Conservation (phyloP, 2,329 filamentous ascomycete species). For the Aspergillus sojae region DNA sequence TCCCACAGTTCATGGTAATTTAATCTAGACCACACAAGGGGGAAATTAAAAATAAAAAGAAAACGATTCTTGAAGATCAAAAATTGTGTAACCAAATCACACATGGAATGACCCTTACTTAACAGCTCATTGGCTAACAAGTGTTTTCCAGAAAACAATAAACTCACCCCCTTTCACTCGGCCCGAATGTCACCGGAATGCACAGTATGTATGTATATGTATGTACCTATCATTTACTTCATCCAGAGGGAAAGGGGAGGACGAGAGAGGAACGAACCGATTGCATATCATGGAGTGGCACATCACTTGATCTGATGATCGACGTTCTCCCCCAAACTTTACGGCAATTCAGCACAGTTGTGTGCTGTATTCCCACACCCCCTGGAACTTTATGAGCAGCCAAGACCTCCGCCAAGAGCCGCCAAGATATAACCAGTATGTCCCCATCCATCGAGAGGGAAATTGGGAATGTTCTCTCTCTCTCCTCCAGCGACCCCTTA, state of each 20-base stretch:
- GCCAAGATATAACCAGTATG: conserved; percentile 22
- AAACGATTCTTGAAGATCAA: background rate
- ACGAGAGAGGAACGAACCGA: background rate
- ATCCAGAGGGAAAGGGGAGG: background rate
- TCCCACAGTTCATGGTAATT: background rate
- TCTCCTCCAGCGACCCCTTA: conserved; percentile 14
- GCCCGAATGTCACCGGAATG: background rate
- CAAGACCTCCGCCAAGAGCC: conserved; percentile 26
- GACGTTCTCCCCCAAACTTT: conserved; percentile 2
- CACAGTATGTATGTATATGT: background rate
- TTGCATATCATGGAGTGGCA: background rate
- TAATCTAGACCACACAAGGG: background rate
- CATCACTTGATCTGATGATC: conserved; percentile 5
- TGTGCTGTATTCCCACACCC: background rate
- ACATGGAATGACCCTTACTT: conserved; percentile 8
- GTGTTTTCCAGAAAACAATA: background rate
- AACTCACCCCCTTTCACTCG: background rate
- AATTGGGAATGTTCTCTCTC: background rate
- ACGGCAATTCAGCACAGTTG: background rate
- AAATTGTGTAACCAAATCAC: conserved; percentile 3
- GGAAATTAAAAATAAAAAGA: background rate
- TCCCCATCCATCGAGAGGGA: conserved; percentile 7
- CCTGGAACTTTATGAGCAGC: conserved; percentile 11
- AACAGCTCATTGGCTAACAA: conserved; percentile 1
- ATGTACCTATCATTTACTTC: background rate